Evolutionary conservation across 1,284 basidiomycete genomes (phyloP).

Genomic region (Waitea zeae): DNA sequence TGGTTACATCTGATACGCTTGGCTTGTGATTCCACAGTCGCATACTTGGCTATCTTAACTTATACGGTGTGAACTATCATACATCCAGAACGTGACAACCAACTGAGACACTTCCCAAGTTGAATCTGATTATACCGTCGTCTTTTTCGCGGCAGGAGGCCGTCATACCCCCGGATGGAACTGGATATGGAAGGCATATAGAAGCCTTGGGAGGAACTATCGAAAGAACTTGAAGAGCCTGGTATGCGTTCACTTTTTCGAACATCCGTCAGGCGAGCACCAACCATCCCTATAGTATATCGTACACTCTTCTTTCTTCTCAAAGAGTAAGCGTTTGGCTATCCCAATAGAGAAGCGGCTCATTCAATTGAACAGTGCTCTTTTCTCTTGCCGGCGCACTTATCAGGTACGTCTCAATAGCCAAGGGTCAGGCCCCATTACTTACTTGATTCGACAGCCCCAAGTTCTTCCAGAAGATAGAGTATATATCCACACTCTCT

Average conservation of each 20-base stretch:
- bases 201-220: constrained; percentile 66
- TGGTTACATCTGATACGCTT: constrained; percentile 1
- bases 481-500: constrained; percentile 53
- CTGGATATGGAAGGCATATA: constrained; percentile 82
- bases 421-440: neutral
- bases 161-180: constrained; percentile 66
- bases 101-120: constrained; percentile 22
- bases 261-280: neutral
- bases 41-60: constrained; percentile 57
- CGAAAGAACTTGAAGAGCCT: constrained; percentile 76
- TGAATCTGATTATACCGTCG: constrained; percentile 74
- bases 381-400: constrained; percentile 75
- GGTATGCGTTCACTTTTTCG: constrained; percentile 25
- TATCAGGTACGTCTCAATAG: constrained; percentile 48
- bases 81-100: neutral
- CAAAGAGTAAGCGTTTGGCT: constrained; percentile 40
- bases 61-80: constrained; percentile 55
- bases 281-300: constrained; percentile 35
- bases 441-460: constrained; percentile 27
- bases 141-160: constrained; percentile 74
- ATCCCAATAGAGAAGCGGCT: neutral
- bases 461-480: constrained; percentile 75
- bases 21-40: constrained; percentile 26
- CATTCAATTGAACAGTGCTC: constrained; percentile 42
- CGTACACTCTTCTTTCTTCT: constrained; percentile 76